These are phyloP conservation scores for Blastomyces gilchristii DNA, from an alignment of 2,329 filamentous ascomycete species.

Conservation along the genomic window DNA sequence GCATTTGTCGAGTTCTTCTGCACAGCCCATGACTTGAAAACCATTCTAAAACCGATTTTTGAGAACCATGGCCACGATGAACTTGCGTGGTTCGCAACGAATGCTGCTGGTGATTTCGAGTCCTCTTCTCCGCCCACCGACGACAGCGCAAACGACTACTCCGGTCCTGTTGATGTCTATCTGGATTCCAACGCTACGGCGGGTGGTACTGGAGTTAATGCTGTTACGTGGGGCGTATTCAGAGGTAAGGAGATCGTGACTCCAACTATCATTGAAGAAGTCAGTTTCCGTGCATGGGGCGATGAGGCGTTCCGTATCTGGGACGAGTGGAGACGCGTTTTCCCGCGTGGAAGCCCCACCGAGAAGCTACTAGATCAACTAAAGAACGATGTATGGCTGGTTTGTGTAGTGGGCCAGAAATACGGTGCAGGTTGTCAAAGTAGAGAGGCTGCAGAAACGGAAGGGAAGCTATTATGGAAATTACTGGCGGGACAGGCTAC, in stretches of 20 bases:
- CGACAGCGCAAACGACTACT: constrained; percentile 17
- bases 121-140: constrained; percentile 41
- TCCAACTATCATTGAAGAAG: constrained; percentile 91
- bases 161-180: constrained; percentile 10
- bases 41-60: constrained; percentile 53
- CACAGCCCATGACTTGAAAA: constrained; percentile 59
- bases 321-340: constrained; percentile 85
- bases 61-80: constrained; percentile 49
- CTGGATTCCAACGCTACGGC: constrained; percentile 41
- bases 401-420: constrained; percentile 53
- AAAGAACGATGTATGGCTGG: constrained; percentile 68
- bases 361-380: constrained; percentile 59
- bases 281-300: constrained; percentile 85
- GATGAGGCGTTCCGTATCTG: constrained; percentile 96
- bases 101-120: constrained; percentile 64
- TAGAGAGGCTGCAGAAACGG: constrained; percentile 30
- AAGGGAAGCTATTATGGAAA: constrained; percentile 33
- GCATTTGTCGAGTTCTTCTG: constrained; percentile 96
- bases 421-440: constrained; percentile 35
- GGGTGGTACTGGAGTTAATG: constrained; percentile 59
- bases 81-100: constrained; percentile 81
- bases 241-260: constrained; percentile 92
- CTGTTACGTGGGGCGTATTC: constrained; percentile 95
- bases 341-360: constrained; percentile 61
- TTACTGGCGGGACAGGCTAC: constrained; percentile 25